Evolutionary conservation across 1,284 basidiomycete species (phyloP).

Genomic region (Wallemia mellicola): DNA sequence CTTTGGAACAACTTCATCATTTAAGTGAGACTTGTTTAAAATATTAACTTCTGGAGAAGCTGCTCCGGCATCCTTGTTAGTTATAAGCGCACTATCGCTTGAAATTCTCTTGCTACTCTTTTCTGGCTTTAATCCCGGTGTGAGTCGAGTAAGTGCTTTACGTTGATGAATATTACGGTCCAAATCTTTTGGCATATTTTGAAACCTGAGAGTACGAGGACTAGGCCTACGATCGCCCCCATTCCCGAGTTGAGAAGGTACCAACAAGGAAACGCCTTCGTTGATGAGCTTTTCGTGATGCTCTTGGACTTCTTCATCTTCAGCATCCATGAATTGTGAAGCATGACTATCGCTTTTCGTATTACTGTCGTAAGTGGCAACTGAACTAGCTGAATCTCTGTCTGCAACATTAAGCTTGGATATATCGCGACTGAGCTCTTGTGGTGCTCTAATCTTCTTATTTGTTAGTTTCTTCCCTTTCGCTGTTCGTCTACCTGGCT

Average conservation of each 20-base stretch:
- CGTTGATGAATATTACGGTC: not conserved
- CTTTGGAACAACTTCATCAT: too few relatives aligned
- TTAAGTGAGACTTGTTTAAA: too few relatives aligned
- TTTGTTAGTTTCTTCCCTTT: not conserved
- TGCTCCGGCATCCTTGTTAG: not conserved
- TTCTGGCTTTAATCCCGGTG: not conserved
- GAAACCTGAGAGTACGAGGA: not conserved
- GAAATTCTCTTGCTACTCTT: conserved; percentile 1
- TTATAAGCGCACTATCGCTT: not conserved
- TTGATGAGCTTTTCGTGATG: conserved; percentile 55
- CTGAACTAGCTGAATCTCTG: not conserved
- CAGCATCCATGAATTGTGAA: conserved; percentile 71
- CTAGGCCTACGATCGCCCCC: not conserved
- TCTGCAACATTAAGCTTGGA: not conserved
- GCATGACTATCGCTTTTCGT: conserved; percentile 18
- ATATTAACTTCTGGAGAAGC: too few relatives aligned
- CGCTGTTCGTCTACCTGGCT: not conserved
- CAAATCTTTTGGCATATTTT: not conserved
- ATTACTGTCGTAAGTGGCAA: too few relatives aligned
- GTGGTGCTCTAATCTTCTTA: too few relatives aligned
- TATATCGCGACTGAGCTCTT: not conserved
- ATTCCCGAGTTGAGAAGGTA: conserved; percentile 5
- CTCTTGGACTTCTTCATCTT: conserved; percentile 52
- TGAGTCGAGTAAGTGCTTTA: not conserved
- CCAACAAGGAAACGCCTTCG: conserved; percentile 28